These are phyloP conservation scores for Podospora appendiculata DNA, from an alignment of 495 filamentous ascomycete genomes.

Conservation along the genomic window DNA sequence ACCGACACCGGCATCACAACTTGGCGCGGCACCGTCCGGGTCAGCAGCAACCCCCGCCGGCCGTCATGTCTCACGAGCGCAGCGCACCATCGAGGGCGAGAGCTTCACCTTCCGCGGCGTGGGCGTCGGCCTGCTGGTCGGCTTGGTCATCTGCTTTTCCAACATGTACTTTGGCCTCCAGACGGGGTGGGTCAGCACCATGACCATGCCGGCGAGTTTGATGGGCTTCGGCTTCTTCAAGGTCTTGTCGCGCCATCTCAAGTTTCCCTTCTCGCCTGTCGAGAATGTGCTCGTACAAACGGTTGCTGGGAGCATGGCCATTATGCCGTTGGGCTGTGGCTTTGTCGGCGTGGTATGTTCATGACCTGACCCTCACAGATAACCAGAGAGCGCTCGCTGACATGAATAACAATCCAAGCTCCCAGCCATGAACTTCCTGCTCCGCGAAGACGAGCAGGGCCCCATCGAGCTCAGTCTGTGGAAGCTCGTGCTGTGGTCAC, in stretches of 20 bases:
- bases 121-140: constrained; percentile 72
- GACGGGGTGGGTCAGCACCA: constrained; percentile 74
- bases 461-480: constrained; percentile 63
- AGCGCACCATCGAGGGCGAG: constrained; percentile 20
- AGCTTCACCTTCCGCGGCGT: constrained; percentile 83
- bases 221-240: constrained; percentile 98
- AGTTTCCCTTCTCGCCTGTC: constrained; percentile 79
- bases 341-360: constrained; percentile 67
- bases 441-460: constrained; percentile 68
- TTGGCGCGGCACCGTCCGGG: too few relatives aligned
- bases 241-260: constrained; percentile 58
- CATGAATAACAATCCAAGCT: neutral
- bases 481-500: constrained; percentile 78
- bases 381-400: neutral
- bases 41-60: too few relatives aligned
- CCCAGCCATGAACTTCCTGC: constrained; percentile 81
- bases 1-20: neutral
- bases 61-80: neutral
- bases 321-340: constrained; percentile 93
- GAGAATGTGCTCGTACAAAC: constrained; percentile 98
- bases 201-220: constrained; percentile 82
- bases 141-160: constrained; percentile 83
- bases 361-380: neutral
- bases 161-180: constrained; percentile 98
- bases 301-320: constrained; percentile 89